Base-by-base conservation (phyloP, 2,329 filamentous ascomycete genomes). In the Zasmidium angulare region DNA sequence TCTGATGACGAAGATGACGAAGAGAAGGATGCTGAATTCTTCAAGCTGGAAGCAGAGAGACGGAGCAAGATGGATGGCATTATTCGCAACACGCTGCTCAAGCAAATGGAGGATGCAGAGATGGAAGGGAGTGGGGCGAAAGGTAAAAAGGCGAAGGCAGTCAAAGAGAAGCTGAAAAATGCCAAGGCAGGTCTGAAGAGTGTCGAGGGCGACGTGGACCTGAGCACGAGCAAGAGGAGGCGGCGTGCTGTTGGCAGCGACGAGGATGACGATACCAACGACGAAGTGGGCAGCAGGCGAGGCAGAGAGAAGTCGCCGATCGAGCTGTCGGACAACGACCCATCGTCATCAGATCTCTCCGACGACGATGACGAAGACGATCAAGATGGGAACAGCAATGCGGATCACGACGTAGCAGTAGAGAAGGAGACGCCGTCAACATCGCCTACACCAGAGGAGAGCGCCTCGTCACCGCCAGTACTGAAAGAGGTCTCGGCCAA, bases 1-100 rank as follows among this genome's bases (percentile, higher is more conserved):
- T 91, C 89, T 66, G 95, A 98, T 71, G 95, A 98, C 55, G 92
- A 96, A 66, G 88, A 84, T n/a, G 91, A 96, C 69, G 86, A 84
- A 31, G 91, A 92, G 50, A 84, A 85, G 58, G 85, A 90, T 75
- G 79, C 72, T 21, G 86, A 84, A 20, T 97, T 97, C 76, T 97
- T 93, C 75, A 86, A 83, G 1, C 82, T 84, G 17, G 93, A 97
- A 75, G 86, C 88, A 73, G 78, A 82, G 64, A 80, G 88, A 60
- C 81, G 89, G 51, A 81, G 85, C 63, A 82, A 82, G 50, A 83
- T 82, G 53, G 76, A 75, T 24, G 74, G 78, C 29, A 77, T 78
- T 17, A 78, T 85, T 58, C 77, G 78, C 57, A 78, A 80, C 53
- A 79, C 79, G 4, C 64, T 85, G 55, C 72, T 78, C 40, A 77